Base-by-base conservation (phyloP, 352 stramenopile species). In the Globisporangium barbulae region DNA sequence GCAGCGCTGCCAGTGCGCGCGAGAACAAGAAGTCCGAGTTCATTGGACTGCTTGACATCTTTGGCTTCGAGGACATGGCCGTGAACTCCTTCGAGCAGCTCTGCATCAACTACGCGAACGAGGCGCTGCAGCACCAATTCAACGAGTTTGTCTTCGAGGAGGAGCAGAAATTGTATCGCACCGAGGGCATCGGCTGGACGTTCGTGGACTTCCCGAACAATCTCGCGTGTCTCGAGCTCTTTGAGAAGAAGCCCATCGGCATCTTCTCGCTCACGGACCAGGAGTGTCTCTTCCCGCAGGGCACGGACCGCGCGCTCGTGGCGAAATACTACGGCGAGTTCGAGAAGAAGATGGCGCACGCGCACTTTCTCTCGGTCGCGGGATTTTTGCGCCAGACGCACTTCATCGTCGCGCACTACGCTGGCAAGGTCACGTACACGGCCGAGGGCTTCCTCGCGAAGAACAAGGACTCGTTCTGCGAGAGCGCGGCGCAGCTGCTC, bases 121-220 rank as follows among this genome's bases (percentile, higher is more conserved):
- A 96, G 64, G 76, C 82, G 47, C 73, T 96, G 19, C 88, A 96
- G 65, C 79, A 93, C 48, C 88, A 96, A 66, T 96, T 96, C 71
- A 96, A 95, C 58, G 70, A 85, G 72, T 93, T 94, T 65, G 90
- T 98, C 35, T 98, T 99, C 53, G 96, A 97, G 52, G 73, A 96
- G 9, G 87, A 96, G 67, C 85, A 97, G 64, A 69, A 76, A 30
- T 60, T 94, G 53, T 92, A 96, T 68, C 65, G 73, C 13, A 72
- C 83, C 7, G 89, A 97, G 55, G 82, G 74, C 8, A 95, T 97
- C 49, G 63, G 65, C 35, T 93, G 81, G 76, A 72, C 64, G 28
- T 86, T 90, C 30, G 81, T 95, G 30, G 83, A 90, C 42, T 94
- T 92, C 50, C 84, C 85, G 1, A 85, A 93, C 69, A 96, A 96